Base-by-base conservation (phyloP, 2,329 filamentous ascomycete genomes). In the Penicillium sp. region DNA sequence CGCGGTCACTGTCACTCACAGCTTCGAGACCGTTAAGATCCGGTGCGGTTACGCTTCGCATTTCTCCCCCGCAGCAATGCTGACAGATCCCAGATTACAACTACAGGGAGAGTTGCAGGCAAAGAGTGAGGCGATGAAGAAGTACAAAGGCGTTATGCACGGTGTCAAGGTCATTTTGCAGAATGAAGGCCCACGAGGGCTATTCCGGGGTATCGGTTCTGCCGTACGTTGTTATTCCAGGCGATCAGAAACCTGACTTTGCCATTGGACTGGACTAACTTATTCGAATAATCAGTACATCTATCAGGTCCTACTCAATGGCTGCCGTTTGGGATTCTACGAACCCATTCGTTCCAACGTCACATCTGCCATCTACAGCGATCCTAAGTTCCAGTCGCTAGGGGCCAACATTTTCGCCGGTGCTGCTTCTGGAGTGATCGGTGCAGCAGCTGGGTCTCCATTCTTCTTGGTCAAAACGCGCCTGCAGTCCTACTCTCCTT, bases 21-120 rank as follows among this genome's bases (percentile, higher is more conserved):
- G 90, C 41, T 97, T 97, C 72, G 93, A 98, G 72, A 97, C 91
- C 9, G 89, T 98, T 65, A 98, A 98, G 79, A 97, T 97, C 64
- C 86, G 90, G 85, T 90, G 75, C 63, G 76, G 20, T 25, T 8
- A 13, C 13, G n/a, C 19, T 8, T 6, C 18, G 13, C 28, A 17
- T 25, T 25, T 13, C 14, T 25, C 17, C 7, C 16, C 17, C 10
- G 6, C 21, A 7, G 11, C 20, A 9, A 18, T 5, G 21, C 33
- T 44, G 6, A 36, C 16, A 15, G n/a, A 17, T 13, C 25, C 43
- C 64, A 90, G 88, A 59, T 82, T 98, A 79, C 93, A 98, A 73
- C 70, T 98, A 39, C 93, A 98, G 69, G 93, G 93, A 67, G 93
- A 98, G 69, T 79, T 98, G 39, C 88, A 96, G 62, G 76, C 83